phyloP scores from a whole-genome alignment of 2,329 filamentous ascomycete species.

The Bipolaris gigantea region DNA sequence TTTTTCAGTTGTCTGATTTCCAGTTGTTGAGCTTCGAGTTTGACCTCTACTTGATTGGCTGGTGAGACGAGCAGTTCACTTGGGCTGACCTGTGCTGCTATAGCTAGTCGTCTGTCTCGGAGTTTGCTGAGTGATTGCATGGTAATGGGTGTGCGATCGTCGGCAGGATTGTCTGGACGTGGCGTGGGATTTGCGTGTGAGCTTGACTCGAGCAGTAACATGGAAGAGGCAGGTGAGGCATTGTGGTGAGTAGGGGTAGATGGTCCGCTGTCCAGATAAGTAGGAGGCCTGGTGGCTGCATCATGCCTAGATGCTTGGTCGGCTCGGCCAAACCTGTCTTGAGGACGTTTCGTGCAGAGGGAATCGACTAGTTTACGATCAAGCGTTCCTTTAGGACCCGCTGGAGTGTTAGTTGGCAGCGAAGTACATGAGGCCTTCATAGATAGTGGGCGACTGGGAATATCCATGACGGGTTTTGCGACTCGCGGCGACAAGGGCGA shows the following conservation, averaged over 20 bases:
- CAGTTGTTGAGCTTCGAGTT: conserved; percentile 6
- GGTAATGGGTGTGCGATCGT: neutral
- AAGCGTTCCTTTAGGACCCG: conserved; percentile 7
- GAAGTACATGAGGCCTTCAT: conserved; percentile 17
- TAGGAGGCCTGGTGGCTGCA: conserved; percentile 4
- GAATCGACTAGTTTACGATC: conserved; percentile 11
- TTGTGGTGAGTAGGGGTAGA: conserved; percentile 24
- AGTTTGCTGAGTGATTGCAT: conserved; percentile 12
- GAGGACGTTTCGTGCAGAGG: neutral
- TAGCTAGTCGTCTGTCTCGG: conserved; percentile 7
- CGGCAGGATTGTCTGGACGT: neutral
- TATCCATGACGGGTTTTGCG: neutral
- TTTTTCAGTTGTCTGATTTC: conserved; percentile 12
- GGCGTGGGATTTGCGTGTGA: neutral
- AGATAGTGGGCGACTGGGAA: conserved; percentile 10
- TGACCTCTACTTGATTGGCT: neutral
- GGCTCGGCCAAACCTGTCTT: neutral
- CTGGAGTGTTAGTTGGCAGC: conserved; percentile 2
- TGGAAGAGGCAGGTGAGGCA: conserved; percentile 27
- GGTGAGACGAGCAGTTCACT: neutral
- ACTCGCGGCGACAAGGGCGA: neutral
- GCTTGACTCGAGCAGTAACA: conserved; percentile 14
- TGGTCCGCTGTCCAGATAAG: conserved; percentile 17
- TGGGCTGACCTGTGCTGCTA: neutral
- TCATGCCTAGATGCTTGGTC: neutral